Conservation (phyloP, 352 stramenopile species). For the Globisporangium orthogonon region DNA sequence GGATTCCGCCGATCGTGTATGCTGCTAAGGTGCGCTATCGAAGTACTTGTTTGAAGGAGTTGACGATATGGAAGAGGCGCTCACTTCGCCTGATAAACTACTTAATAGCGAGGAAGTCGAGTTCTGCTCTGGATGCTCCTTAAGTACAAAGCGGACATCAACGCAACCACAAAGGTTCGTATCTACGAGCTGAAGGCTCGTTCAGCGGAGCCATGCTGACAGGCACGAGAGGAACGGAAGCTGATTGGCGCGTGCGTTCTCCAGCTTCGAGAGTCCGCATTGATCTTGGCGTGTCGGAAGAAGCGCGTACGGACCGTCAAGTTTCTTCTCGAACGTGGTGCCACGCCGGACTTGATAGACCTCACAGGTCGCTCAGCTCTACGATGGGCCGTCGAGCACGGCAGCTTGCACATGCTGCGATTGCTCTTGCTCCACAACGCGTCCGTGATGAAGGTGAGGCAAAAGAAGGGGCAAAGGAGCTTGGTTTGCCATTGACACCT, state of each 20-base stretch:
- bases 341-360: constrained; percentile 34
- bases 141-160: constrained; percentile 53
- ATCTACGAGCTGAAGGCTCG: not conserved
- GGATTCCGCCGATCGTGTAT: constrained; percentile 51
- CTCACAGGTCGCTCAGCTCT: constrained; percentile 37
- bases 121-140: constrained; percentile 44
- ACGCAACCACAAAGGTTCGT: constrained; percentile 34
- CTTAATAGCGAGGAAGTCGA: constrained; percentile 29
- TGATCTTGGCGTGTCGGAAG: constrained; percentile 48
- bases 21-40: constrained; percentile 33
- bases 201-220: not conserved
- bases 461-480: too few relatives aligned
- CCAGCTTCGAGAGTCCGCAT: constrained; percentile 39
- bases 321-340: constrained; percentile 38
- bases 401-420: constrained; percentile 23
- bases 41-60: not conserved
- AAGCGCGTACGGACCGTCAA: constrained; percentile 25
- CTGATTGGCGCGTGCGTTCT: too few relatives aligned
- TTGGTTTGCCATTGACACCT: not conserved
- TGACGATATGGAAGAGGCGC: too few relatives aligned
- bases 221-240: too few relatives aligned
- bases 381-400: constrained; percentile 38
- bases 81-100: too few relatives aligned
- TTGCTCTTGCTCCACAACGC: constrained; percentile 32
- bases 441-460: constrained; percentile 28